Base-by-base conservation (phyloP, 352 stramenopile species). In the Phytophthora pinifolia region DNA sequence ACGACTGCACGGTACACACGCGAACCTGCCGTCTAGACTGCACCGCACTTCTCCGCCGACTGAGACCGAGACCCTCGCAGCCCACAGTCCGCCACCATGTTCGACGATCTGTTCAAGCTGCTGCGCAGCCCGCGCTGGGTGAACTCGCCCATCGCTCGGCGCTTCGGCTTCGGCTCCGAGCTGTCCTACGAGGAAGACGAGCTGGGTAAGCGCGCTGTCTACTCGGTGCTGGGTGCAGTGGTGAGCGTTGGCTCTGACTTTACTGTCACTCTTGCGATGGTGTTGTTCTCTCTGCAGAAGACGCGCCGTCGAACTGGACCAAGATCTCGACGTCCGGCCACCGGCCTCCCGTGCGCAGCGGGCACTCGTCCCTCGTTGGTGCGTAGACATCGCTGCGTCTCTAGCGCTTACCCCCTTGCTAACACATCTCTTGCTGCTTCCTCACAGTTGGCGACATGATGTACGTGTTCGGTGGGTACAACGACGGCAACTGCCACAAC, bases 391-490 rank as follows among this genome's bases (percentile, higher is more conserved):
- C n/a, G 7, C 15, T 49, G n/a, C 29, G 4, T 15, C 3, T 49
- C 6, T 13, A 22, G 18, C 8, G 6, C 27, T 22, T 1, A 29
- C 9, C 37, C 6, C 2, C 12, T 14, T 52, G 20, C 43, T 58
- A 56, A 59, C 41, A 8, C 49, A 3, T 14, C 22, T 4, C 37
- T 4, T 55, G 35, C 5, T 48, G n/a, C 22, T 41, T 44, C 22
- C 29, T 13, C 46, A 25, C 46, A 90, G 82, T 92, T 25, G 78
- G 65, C 15, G 76, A 87, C 56, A 74, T 77, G 50, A 92, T 90
- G 83, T 92, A 89, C 51, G 70, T 90, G 22, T 92, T 92, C 50
- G 83, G 83, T 17, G 83, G 83, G 15, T 92, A 92, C 76, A 90
- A 92, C 60, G 79, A 92, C 67, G 83, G 83, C 34, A 88, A 89